Conservation (phyloP, 1,284 basidiomycete genomes). For the Neolentinus lepideus region DNA sequence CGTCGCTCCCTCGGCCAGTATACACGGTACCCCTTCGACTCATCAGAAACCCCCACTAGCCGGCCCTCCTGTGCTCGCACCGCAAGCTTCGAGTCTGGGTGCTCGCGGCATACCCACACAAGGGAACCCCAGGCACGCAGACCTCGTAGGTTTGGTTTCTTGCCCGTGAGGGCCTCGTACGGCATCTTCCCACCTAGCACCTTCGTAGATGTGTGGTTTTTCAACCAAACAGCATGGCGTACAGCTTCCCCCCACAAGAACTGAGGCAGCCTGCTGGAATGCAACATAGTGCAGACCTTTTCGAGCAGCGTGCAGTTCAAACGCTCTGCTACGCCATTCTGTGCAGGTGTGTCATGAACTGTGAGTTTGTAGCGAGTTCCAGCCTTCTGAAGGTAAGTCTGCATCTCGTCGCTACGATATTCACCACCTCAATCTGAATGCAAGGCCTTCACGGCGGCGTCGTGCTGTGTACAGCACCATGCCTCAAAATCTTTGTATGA, state of each 20-base stretch:
- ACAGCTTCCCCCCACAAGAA: constrained; percentile 28
- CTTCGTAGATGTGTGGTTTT: constrained; percentile 27
- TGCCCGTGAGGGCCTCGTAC: too few relatives aligned
- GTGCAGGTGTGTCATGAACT: constrained; percentile 25
- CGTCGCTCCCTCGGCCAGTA: constrained; percentile 15
- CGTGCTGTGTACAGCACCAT: constrained; percentile 15
- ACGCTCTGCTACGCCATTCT: constrained; percentile 27
- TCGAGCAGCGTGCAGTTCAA: constrained; percentile 24
- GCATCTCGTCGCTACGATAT: constrained; percentile 22
- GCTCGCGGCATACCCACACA: constrained; percentile 16
- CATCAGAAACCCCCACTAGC: constrained; percentile 19
- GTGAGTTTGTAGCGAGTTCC: constrained; percentile 23
- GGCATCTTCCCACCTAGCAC: constrained; percentile 22
- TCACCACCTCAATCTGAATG: constrained; percentile 30
- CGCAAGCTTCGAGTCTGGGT: constrained; percentile 14
- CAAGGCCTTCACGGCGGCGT: constrained; percentile 21
- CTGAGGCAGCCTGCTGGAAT: constrained; percentile 20
- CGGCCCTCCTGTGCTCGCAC: constrained; percentile 1
- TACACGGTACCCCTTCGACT: constrained; percentile 16
- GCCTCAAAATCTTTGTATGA: too few relatives aligned
- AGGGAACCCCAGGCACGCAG: constrained; percentile 22
- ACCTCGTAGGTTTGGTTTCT: constrained; percentile 23
- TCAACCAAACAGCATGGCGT: constrained; percentile 25
- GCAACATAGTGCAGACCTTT: constrained; percentile 21
- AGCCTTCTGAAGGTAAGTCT: constrained; percentile 9